These are phyloP conservation scores for Sutorius australiensis DNA, from an alignment of 768 basidiomycete genomes.

Conservation along the genomic window DNA sequence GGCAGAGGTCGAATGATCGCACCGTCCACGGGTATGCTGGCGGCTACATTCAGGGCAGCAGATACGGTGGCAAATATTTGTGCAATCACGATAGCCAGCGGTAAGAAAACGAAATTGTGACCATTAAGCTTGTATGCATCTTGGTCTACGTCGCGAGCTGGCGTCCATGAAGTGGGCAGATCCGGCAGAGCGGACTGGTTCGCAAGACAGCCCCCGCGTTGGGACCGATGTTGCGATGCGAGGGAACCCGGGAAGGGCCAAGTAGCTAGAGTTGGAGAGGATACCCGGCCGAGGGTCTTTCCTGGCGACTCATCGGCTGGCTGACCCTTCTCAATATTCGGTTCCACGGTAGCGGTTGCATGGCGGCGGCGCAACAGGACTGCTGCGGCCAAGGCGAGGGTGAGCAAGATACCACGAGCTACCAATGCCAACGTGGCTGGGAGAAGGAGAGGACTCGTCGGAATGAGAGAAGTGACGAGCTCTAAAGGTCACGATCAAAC, in stretches of 20 bases:
- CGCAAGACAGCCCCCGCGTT: neutral
- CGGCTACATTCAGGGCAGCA: constrained; percentile 21
- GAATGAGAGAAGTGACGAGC: constrained; percentile 23
- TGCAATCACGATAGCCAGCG: constrained; percentile 14
- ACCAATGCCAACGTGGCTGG: constrained; percentile 21
- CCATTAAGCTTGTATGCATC: neutral
- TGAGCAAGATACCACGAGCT: constrained; percentile 21
- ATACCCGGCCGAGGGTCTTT: constrained; percentile 17
- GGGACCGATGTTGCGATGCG: constrained; percentile 7
- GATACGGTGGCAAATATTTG: constrained; percentile 24
- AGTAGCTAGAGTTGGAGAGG: constrained; percentile 29
- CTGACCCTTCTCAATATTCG: constrained; percentile 15
- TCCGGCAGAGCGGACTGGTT: neutral
- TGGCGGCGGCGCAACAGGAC: constrained; percentile 4
- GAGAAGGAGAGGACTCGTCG: constrained; percentile 24
- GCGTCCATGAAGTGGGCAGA: constrained; percentile 3
- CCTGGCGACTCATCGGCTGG: neutral
- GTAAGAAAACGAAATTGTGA: neutral
- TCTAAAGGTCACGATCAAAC: constrained; percentile 11
- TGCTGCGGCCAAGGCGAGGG: constrained; percentile 10
- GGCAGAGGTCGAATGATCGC: neutral
- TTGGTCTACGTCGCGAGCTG: neutral
- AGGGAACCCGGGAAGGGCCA: constrained; percentile 34
- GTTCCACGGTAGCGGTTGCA: neutral
- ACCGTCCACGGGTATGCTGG: constrained; percentile 6